Percentiles rank a stretch among this genome's conserved stretches.
Evolutionary conservation across 306 rosid species (phyloP).

Genomic region (Bauhinia variegata): DNA sequence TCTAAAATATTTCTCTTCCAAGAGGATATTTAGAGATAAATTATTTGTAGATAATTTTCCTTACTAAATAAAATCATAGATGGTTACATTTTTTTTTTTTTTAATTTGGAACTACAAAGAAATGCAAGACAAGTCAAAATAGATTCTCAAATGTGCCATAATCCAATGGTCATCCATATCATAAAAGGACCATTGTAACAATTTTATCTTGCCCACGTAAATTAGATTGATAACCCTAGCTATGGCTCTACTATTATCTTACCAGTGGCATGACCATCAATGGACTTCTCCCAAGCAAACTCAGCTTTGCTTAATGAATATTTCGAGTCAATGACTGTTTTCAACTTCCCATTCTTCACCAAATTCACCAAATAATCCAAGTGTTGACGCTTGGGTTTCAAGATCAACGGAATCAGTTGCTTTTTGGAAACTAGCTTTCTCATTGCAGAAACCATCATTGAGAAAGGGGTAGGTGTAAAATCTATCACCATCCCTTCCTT

Average conservation of each 20-base stretch:
- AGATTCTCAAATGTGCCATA: no score
- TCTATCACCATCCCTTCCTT: slow-evolving; percentile 61
- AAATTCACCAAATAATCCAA: slow-evolving; percentile 51
- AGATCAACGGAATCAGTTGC: slow-evolving; percentile 48
- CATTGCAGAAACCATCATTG: slow-evolving; percentile 37
- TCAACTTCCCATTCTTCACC: slow-evolving; percentile 63
- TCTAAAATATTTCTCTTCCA: no score
- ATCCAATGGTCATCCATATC: no score
- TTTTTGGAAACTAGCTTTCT: slow-evolving; percentile 67
- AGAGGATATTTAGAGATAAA: no score
- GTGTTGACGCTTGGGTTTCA: slow-evolving; percentile 47
- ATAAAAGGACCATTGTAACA: no score
- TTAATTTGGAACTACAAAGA: no score
- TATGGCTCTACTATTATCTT: slow-evolving; percentile 69
- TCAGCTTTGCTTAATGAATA: slow-evolving; percentile 68
- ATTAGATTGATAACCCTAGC: neutral
- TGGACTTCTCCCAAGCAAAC: slow-evolving; percentile 81
- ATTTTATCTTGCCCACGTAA: no score
- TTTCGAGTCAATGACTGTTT: slow-evolving; percentile 54
- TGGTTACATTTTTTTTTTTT: no score
- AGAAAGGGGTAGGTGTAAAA: slow-evolving; percentile 45
- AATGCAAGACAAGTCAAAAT: no score
- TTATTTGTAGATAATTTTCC: no score
- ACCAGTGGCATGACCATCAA: slow-evolving; percentile 66
- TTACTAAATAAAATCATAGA: no score